A percentile compares a stretch with the other conserved stretches of the same genome.
These are phyloP conservation scores for Colletotrichum tofieldiae DNA, from an alignment of 2,329 filamentous ascomycete species.

Conservation along the genomic window DNA sequence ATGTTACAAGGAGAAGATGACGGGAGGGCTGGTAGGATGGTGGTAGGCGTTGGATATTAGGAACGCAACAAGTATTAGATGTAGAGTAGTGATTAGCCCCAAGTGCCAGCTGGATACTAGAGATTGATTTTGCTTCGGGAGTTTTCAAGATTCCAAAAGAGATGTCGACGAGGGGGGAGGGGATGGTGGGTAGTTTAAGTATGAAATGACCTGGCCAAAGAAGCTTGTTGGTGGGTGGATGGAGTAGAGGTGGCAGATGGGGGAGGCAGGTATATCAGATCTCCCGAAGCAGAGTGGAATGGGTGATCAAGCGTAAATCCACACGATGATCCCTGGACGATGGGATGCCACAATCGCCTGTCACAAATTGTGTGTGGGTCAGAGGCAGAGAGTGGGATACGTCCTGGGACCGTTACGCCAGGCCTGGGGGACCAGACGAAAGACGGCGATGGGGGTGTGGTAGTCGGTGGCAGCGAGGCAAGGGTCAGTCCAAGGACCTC, in stretches of 20 bases:
- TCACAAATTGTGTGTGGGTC: conserved; percentile 72
- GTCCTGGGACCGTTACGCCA: conserved; percentile 46
- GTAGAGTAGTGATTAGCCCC: conserved; percentile 49
- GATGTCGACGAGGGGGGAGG: conserved; percentile 37
- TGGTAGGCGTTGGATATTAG: conserved; percentile 44
- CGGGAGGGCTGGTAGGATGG: conserved; percentile 21
- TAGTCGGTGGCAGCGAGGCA: conserved; percentile 41
- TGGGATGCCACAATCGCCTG: conserved; percentile 62
- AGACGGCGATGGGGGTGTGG: conserved; percentile 45
- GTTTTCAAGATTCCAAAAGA: conserved; percentile 44
- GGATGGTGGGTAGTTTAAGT: conserved; percentile 62
- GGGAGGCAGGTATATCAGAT: conserved; percentile 49
- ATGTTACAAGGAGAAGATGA: conserved; percentile 23
- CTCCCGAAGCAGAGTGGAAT: conserved; percentile 53
- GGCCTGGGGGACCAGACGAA: conserved; percentile 40
- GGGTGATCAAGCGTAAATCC: conserved; percentile 68
- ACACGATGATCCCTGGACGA: conserved; percentile 62
- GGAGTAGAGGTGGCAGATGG: conserved; percentile 42
- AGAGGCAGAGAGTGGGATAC: conserved; percentile 41
- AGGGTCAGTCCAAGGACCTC: conserved; percentile 40
- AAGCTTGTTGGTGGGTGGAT: conserved; percentile 59
- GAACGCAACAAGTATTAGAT: conserved; percentile 48
- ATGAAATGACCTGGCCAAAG: conserved; percentile 56
- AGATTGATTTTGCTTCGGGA: conserved; percentile 49
- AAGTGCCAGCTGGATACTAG: conserved; percentile 54